Evolutionary conservation across 257 asterid genomes (phyloP).

Genomic region (Solanum ossicruentum): DNA sequence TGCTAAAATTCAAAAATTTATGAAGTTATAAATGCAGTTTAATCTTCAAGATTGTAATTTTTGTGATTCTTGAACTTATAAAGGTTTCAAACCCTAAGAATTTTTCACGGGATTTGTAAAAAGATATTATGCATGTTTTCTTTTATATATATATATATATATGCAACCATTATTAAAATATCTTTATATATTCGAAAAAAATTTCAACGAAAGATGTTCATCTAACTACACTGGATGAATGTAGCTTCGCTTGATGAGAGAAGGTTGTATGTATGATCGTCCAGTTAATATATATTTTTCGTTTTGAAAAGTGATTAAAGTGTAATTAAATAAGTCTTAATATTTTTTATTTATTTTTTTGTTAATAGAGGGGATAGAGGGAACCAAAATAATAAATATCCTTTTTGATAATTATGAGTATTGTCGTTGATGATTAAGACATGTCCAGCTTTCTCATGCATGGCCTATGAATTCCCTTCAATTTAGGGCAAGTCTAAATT

Average conservation of each 20-base stretch:
- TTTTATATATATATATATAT: background rate
- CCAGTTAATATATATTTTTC: background rate
- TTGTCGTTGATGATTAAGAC: background rate
- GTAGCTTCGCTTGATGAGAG: background rate
- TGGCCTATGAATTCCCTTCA: background rate
- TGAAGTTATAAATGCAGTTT: background rate
- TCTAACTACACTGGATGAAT: no score
- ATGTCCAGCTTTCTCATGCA: background rate
- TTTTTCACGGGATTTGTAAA: background rate
- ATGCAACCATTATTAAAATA: no score
- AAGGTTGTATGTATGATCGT: background rate
- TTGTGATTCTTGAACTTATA: background rate
- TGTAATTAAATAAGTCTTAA: background rate
- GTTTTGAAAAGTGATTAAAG: background rate
- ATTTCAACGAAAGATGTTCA: no score
- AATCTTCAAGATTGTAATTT: background rate
- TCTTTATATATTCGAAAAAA: no score
- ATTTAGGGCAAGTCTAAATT: slow-evolving; percentile 1
- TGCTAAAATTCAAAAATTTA: background rate
- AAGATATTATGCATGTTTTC: background rate
- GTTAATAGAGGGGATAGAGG: background rate
- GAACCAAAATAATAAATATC: background rate
- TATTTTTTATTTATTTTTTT: background rate
- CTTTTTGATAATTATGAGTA: background rate
- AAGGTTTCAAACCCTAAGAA: background rate